Percentiles rank a stretch among this genome's conserved stretches.
Evolutionary conservation across 176 grass and related monocot species (phyloP).

Genomic region (Alloteropsis semialata): DNA sequence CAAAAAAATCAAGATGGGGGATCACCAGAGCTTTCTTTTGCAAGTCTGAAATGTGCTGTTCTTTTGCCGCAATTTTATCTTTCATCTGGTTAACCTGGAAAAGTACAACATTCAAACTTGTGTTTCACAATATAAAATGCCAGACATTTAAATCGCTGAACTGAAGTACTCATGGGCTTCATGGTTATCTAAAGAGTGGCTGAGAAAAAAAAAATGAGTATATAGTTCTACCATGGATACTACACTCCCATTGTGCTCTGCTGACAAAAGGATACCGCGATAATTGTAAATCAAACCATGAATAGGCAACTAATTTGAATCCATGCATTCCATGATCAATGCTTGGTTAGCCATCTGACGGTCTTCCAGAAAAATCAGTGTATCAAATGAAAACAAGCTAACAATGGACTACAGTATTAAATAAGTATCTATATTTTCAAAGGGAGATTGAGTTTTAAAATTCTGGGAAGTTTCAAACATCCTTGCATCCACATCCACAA

Average conservation of each 20-base stretch:
- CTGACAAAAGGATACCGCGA: background rate
- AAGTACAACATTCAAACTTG: slow-evolving; percentile 11
- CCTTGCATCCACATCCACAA: background rate
- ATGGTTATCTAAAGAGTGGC: background rate
- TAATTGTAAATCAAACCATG: background rate
- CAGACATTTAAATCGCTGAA: background rate
- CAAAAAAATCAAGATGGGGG: slow-evolving; percentile 3
- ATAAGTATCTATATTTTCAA: background rate
- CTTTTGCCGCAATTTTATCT: slow-evolving; percentile 62
- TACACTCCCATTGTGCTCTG: background rate
- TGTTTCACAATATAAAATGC: slow-evolving; percentile 20
- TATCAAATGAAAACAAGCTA: background rate
- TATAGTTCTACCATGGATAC: background rate
- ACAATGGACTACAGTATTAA: background rate
- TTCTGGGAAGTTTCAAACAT: background rate
- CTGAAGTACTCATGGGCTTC: background rate
- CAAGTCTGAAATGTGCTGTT: slow-evolving; percentile 55
- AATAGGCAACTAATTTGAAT: slow-evolving; percentile 8
- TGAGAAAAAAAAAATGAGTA: background rate
- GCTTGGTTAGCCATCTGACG: background rate
- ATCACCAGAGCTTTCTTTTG: slow-evolving; percentile 70
- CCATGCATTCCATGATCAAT: background rate
- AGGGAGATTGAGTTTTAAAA: background rate
- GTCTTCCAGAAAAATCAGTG: background rate
- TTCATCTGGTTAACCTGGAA: slow-evolving; percentile 58